Evolutionary conservation across 2,329 filamentous ascomycete species (phyloP).

Genomic region (Raffaelea ambrosiae): DNA sequence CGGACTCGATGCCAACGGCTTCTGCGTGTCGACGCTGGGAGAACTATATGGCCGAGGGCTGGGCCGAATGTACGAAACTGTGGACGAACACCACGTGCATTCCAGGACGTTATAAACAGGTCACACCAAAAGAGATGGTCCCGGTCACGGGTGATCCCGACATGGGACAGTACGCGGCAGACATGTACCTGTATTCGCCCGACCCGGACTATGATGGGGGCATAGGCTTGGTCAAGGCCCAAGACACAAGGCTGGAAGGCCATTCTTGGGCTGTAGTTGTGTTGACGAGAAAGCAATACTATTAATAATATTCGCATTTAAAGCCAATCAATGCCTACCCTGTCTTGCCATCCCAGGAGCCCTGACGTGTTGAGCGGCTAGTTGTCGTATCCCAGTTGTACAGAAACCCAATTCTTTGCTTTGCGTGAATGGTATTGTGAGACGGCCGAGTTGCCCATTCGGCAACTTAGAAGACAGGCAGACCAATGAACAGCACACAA

Average conservation of each 20-base stretch:
- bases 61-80: constrained; percentile 33
- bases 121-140: constrained; percentile 32
- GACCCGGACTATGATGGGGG: constrained; percentile 41
- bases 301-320: too few species aligned
- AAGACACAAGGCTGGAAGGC: constrained; percentile 30
- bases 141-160: constrained; percentile 26
- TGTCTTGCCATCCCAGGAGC: too few species aligned
- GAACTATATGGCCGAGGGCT: constrained; percentile 39
- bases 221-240: constrained; percentile 31
- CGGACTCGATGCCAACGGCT: constrained; percentile 29
- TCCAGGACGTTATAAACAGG: constrained; percentile 27
- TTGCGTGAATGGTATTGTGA: too few species aligned
- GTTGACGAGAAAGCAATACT: too few species aligned
- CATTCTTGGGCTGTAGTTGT: background rate
- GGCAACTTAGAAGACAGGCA: too few species aligned
- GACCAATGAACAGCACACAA: too few species aligned
- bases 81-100: constrained; percentile 30
- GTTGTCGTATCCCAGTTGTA: too few species aligned
- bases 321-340: too few species aligned
- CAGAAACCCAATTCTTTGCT: too few species aligned
- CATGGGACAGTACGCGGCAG: constrained; percentile 31
- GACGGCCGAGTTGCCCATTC: too few species aligned
- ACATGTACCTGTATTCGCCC: constrained; percentile 38
- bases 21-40: constrained; percentile 44
- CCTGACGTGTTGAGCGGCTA: too few species aligned